phyloP scores from a whole-genome alignment of 1,284 basidiomycete genomes.

The Naganishia sp. region DNA sequence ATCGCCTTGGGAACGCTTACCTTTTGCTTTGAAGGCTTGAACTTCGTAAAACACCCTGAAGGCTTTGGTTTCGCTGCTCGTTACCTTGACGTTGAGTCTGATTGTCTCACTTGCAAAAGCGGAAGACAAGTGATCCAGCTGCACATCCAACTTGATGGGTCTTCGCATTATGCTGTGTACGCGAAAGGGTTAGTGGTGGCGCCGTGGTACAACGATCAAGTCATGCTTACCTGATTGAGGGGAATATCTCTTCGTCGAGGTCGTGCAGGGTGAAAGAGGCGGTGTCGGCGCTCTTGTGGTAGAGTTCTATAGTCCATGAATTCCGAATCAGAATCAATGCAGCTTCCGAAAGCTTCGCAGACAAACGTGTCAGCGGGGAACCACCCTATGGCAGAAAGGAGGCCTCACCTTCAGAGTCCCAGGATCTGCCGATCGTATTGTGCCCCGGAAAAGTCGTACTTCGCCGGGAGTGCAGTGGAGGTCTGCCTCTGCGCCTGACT shows the following conservation, averaged over 20 bases:
- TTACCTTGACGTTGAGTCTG: conserved; percentile 66
- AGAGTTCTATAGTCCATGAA: conserved; percentile 44
- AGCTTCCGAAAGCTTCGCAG: conserved; percentile 38
- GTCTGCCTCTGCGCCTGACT: conserved; percentile 30
- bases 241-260: conserved; percentile 25
- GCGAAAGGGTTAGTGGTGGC: neutral
- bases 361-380: neutral
- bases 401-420: neutral
- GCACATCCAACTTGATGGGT: conserved; percentile 62
- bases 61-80: conserved; percentile 66
- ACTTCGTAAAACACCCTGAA: conserved; percentile 47
- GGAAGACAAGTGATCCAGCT: conserved; percentile 62
- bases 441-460: conserved; percentile 36
- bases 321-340: conserved; percentile 39
- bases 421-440: neutral
- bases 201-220: no score
- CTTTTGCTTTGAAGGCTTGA: conserved; percentile 70
- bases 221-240: neutral
- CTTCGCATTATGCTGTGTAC: conserved; percentile 63
- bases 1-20: conserved; percentile 64
- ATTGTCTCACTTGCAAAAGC: conserved; percentile 77
- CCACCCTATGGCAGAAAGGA: neutral
- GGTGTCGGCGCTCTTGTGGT: conserved; percentile 31
- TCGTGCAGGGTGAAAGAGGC: conserved; percentile 38
- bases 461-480: conserved; percentile 28